Evolutionary conservation across 164 flowering plant genomes (phyloP).

Genomic region (Macadamia integrifolia): DNA sequence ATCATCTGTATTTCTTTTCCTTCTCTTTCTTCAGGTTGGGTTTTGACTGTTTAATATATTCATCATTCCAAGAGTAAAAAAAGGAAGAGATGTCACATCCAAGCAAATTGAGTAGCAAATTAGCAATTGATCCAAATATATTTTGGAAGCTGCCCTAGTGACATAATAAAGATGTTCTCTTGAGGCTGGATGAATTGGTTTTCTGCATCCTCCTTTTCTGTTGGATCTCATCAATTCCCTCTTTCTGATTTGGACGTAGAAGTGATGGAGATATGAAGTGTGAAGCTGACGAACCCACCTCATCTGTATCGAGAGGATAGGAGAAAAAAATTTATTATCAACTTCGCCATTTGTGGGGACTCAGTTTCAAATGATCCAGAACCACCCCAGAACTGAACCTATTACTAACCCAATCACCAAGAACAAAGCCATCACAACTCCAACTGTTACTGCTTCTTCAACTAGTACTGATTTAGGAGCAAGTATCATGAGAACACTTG

Average conservation of each 20-base stretch:
- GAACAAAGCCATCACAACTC: slow-evolving; percentile 56
- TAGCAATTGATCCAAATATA: neutral
- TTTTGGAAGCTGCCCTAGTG: too few relatives aligned
- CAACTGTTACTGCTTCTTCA: slow-evolving; percentile 44
- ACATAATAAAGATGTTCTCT: neutral
- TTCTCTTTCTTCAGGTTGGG: too few relatives aligned
- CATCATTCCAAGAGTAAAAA: too few relatives aligned
- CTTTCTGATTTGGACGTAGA: neutral
- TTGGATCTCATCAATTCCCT: neutral
- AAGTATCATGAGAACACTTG: slow-evolving; percentile 70
- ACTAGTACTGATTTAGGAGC: slow-evolving; percentile 55
- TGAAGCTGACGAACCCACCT: neutral
- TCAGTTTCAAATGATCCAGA: slow-evolving; percentile 33
- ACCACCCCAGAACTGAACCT: slow-evolving; percentile 73
- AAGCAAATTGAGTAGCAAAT: neutral
- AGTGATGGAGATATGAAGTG: neutral
- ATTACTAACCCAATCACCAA: slow-evolving; percentile 52
- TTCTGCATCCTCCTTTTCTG: neutral
- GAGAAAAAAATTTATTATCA: too few relatives aligned
- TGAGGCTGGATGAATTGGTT: neutral
- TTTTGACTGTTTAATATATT: too few relatives aligned
- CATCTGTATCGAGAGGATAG: neutral
- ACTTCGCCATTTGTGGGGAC: neutral
- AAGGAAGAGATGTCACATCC: too few relatives aligned
- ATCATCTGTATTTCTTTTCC: too few relatives aligned